Base-by-base conservation (phyloP, 2,329 filamentous ascomycete species). In the Cadophora luteo-olivacea region DNA sequence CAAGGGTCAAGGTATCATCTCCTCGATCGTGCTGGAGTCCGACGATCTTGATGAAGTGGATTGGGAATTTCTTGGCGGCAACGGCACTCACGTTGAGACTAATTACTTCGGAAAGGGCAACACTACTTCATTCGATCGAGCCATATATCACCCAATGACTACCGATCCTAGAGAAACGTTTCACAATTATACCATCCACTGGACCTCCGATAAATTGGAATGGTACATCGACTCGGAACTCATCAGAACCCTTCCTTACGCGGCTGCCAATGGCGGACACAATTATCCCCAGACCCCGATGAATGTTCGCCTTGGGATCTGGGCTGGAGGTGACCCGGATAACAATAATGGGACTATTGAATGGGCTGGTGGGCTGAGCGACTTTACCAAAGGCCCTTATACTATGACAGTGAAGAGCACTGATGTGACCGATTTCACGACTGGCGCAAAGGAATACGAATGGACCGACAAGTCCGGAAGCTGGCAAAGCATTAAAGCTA, bases 21-120 rank as follows among this genome's bases (percentile, higher is more conserved):
- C 90, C 76, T 89, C 92, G 70, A 90, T 97, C 76, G 94, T 97
- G 78, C 85, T 95, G 79, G 85, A 96, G 72, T 95, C 91, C 62
- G 91, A 96, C 74, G 90, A 94, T 74, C 85, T 95, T 16, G 94
- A 97, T 78, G 93, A 97, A 80, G 89, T 97, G 51, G 94, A 97
- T 77, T 95, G 92, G 87, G 92, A 96, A 77, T 92, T 92, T 76
- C 85, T 93, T 68, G 92, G 92, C 57, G 85, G 85, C 67, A 90
- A 92, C 76, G 80, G 82, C 66, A 87, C 84, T 19, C 80, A 84
- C 41, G 91, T 87, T 9, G 85, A 92, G 74, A 90, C 87, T 73
- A 94, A 95, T 82, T 95, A 91, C 81, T 92, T 92, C 81, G 88
- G 89, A 82, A 92, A 92, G 83, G 91, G 91, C 83, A 82, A 92